Evolutionary conservation across 2,329 filamentous ascomycete species (phyloP), one percentile per base, ranked within the genome.

Genomic region (Calonectria henricotiae): DNA sequence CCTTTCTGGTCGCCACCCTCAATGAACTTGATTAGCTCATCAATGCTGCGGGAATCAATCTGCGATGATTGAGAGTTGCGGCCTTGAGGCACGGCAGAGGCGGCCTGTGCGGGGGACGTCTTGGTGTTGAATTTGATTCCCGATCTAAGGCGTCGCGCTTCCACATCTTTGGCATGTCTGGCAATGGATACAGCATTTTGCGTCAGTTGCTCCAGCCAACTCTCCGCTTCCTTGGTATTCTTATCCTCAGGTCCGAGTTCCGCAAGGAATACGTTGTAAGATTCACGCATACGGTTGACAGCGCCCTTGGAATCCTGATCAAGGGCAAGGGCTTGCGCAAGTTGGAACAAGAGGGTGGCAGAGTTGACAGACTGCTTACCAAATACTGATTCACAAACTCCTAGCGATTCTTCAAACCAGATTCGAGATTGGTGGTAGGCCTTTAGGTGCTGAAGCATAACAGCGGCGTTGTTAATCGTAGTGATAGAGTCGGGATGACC

Each of bases 401-500:
- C 89, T 62, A 98, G 90, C 11, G 95, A 97, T 74, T 94, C 93
- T 83, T 98, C 96, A 80, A 99, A 99, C 96, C 96, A 99, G 72
- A 96, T 88, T 62, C 96, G 92, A 54, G 96, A 98, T 83, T 98
- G 94, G 77, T 96, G 92, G 85, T 97, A 99, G 71, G 93, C 92
- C 87, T 98, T 98, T 77, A 98, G 89, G 67, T 95, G 92, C 84
- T 99, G 96, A 69, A 99, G 90, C 96, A 99, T 99, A 70, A 99
- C 96, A 8, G 96, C 96, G 23, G 94, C 96, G 79, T 99, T 99
- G 89, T 98, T 99, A 84, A 98, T 93, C 17, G 96, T 98, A 9
- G 97, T 99, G 83, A 99, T 98, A 9, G 95, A 97, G 84, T 99
- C 96, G 3, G 96, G 96, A 83, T 99, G 96, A 78, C 94, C 93